Evolutionary conservation across 176 grass and related monocot species (phyloP), one percentile per base, ranked within the genome.

Genomic region (Cenchrus americanus): DNA sequence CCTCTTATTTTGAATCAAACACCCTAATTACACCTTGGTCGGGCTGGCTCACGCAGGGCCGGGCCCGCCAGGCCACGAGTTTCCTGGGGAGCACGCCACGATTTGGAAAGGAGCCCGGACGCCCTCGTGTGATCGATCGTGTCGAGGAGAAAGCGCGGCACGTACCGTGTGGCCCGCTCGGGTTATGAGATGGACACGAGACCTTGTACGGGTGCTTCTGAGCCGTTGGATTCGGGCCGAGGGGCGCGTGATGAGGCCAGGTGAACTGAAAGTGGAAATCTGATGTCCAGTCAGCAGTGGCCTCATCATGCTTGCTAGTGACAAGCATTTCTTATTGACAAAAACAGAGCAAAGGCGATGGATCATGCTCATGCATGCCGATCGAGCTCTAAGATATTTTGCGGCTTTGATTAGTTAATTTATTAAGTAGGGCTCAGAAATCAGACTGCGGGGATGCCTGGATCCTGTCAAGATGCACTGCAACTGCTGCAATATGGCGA

Each of bases 1-100:
- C 34, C 34, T 37, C 34, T 4, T 37, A 4, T 37, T 37, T 37
- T 4, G 34, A 37, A 37, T 37, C 34, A 37, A 37, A 37, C 34
- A 37, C 34, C 32, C 1, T 34, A 34, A 34, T 34, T 34, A 34
- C 32, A 47, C 4, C 15, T 7, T 26, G 68, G n/a, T 24, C 12
- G 47, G 26, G 13, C 3, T 15, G 74, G 22, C 10, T 24, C 66
- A 18, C 13, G 34, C 6, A 2, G 30, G 2, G 2, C 1, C 2
- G 77, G 87, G 82, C 2, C 79, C 83, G 66, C 57, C 5, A 30
- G 4, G 9, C 19, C 65, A 62, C 55, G 40, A 77, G 55, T 24
- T 78, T 78, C 88, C 57, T 75, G 78, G 23, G 82, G 78, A 3
- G 19, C 72, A 48, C 79, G 88, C 10, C 83, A 72, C 53, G 64